Conservation (phyloP, 2,329 filamentous ascomycete genomes). For the Colletotrichum endophyticum region DNA sequence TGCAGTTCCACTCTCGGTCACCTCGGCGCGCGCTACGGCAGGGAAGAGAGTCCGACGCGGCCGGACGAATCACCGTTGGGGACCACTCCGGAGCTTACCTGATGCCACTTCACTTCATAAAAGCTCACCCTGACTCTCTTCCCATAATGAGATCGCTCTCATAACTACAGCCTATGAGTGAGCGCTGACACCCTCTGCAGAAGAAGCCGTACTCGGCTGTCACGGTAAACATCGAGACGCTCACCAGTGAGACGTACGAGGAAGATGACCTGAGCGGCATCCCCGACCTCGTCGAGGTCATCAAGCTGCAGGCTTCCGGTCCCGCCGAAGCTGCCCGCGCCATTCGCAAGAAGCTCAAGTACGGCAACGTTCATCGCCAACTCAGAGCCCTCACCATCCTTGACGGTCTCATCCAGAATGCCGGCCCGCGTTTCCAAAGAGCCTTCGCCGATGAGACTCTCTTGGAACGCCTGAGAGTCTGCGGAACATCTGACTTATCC, state of each 20-base stretch:
- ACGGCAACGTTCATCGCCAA: conserved; percentile 92
- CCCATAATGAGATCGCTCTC: neutral
- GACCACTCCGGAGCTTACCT: neutral
- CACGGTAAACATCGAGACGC: conserved; percentile 87
- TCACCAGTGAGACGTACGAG: conserved; percentile 88
- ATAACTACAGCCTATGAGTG: neutral
- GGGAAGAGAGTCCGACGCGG: neutral
- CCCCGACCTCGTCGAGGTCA: conserved; percentile 91
- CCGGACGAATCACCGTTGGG: neutral
- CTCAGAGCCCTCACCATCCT: conserved; percentile 86
- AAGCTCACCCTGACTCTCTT: neutral
- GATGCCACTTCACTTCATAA: neutral
- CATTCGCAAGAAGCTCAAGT: conserved; percentile 97
- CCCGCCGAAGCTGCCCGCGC: conserved; percentile 90
- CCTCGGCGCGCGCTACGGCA: neutral
- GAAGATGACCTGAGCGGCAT: conserved; percentile 93
- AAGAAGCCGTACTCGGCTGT: conserved; percentile 90
- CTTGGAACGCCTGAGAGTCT: conserved; percentile 87
- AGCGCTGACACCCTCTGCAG: neutral
- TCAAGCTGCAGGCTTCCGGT: conserved; percentile 86
- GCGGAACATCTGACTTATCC: conserved; percentile 83
- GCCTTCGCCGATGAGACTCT: conserved; percentile 90
- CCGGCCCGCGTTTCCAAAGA: conserved; percentile 84
- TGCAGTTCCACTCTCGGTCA: neutral
- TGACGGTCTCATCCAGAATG: conserved; percentile 94